A percentile compares a stretch with the other conserved stretches of the same genome.
Conservation (phyloP, 2,329 filamentous ascomycete species). For the Alternaria ethzedia region DNA sequence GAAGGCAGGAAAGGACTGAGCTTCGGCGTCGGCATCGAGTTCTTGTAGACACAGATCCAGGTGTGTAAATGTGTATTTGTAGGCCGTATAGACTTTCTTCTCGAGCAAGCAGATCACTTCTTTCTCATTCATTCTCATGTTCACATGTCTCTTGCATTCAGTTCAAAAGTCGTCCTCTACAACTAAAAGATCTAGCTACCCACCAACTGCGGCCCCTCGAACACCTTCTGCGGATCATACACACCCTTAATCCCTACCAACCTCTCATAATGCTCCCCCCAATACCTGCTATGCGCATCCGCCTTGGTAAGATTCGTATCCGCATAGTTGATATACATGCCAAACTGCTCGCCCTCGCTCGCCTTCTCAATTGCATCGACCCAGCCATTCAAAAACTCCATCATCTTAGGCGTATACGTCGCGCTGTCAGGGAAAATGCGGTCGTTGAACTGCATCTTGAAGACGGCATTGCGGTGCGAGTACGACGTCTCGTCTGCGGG, state of each 20-base stretch:
- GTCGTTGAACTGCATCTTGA: constrained; percentile 39
- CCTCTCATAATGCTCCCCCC: constrained; percentile 41
- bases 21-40: constrained; percentile 95
- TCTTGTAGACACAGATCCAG: constrained; percentile 68
- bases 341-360: constrained; percentile 39
- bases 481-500: constrained; percentile 25
- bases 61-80: constrained; percentile 11
- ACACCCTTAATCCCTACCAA: constrained; percentile 42
- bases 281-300: constrained; percentile 56
- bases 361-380: constrained; percentile 40
- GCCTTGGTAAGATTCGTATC: constrained; percentile 54
- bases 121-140: not conserved
- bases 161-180: not conserved
- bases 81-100: constrained; percentile 1
- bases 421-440: constrained; percentile 12
- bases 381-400: constrained; percentile 49
- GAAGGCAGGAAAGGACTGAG: constrained; percentile 89
- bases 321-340: constrained; percentile 60
- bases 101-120: constrained; percentile 9
- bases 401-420: constrained; percentile 43
- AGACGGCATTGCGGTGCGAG: constrained; percentile 34
- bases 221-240: constrained; percentile 43
- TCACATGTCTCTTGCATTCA: not conserved
- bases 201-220: constrained; percentile 35
- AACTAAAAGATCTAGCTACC: constrained; percentile 14